Base-by-base conservation (phyloP, 352 stramenopile species). In the Phytophthora meadii region DNA sequence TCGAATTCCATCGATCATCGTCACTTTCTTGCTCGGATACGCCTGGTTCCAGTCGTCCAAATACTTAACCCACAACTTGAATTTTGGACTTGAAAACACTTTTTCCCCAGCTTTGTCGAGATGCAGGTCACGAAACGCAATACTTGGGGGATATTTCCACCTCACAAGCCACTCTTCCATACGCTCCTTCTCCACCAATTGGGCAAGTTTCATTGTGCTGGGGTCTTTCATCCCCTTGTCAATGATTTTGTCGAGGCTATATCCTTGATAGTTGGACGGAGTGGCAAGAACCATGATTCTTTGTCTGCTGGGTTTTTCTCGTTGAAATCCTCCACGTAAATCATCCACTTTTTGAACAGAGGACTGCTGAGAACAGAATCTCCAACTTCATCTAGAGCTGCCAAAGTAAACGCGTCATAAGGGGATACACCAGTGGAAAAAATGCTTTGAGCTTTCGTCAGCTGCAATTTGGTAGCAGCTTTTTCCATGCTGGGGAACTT, bases 241-340 rank as follows among this genome's bases (percentile, higher is more conserved):
- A 30, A 42, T 17, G 2, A 51, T 17, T 5, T 0, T n/a, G 7
- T 12, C 10, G 5, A 60, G 5, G 1, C 49, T 5, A 24, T 9
- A 0, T 1, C 2, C 24, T 3, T 11, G 1, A 24, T 50, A 49
- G 2, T 59, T 0, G 10, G 5, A 6, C 5, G 22, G 0, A 59
- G 15, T 8, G 25, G 2, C 6, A n/a, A n/a, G 14, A 32, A 15
- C 52, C 42, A 39, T 1, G 30, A 44, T 15, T 44, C 2, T 34
- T 25, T 4, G 0, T 27, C 0, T 1, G 2, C 25, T 5, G 32
- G 36, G 36, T 39, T 28, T 8, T 37, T 6, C 9, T 57, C 39
- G 37, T 57, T 48, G 37, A 48, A 57, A 12, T 30, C 15, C 5
- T 57, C 25, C 24, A 39, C 14, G 4, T 57, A 57, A 8, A 22